These are phyloP conservation scores for Tuber calosporum DNA, from an alignment of 495 filamentous ascomycete genomes.

Conservation along the genomic window DNA sequence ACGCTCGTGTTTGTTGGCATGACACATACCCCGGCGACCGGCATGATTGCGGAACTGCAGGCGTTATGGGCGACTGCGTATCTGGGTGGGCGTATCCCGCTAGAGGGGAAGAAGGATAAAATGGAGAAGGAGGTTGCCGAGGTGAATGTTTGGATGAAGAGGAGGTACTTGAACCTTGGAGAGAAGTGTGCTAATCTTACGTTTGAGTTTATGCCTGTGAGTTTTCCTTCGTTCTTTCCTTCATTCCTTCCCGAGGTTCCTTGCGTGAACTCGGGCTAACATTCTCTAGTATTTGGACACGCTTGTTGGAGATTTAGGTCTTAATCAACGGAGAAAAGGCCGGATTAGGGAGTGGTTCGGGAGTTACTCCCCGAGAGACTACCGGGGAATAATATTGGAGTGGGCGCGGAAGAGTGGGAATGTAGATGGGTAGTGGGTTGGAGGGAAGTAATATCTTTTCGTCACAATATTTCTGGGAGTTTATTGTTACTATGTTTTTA, in stretches of 20 bases:
- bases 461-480: neutral
- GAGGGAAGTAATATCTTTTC: neutral
- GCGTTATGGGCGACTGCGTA: slow-evolving; percentile 41
- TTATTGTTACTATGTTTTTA: neutral
- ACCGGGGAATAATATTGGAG: slow-evolving; percentile 44
- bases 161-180: slow-evolving; percentile 33
- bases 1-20: slow-evolving; percentile 35
- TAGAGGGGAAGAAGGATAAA: slow-evolving; percentile 6
- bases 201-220: slow-evolving; percentile 33
- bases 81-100: slow-evolving; percentile 27
- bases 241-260: neutral
- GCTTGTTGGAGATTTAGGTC: slow-evolving; percentile 37
- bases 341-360: slow-evolving; percentile 44
- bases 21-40: slow-evolving; percentile 22
- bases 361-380: slow-evolving; percentile 44
- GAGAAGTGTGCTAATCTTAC: slow-evolving; percentile 28
- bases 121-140: slow-evolving; percentile 35
- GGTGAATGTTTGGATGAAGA: slow-evolving; percentile 23
- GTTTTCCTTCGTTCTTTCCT: neutral
- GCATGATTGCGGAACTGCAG: slow-evolving; percentile 37
- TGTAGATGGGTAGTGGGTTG: neutral
- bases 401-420: slow-evolving; percentile 15
- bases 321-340: slow-evolving; percentile 27
- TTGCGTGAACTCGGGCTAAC: neutral
- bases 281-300: slow-evolving; percentile 28